Evolutionary conservation across 768 basidiomycete species (phyloP), one percentile per base, ranked within the genome.

Genomic region (Phylloporus arenicola): DNA sequence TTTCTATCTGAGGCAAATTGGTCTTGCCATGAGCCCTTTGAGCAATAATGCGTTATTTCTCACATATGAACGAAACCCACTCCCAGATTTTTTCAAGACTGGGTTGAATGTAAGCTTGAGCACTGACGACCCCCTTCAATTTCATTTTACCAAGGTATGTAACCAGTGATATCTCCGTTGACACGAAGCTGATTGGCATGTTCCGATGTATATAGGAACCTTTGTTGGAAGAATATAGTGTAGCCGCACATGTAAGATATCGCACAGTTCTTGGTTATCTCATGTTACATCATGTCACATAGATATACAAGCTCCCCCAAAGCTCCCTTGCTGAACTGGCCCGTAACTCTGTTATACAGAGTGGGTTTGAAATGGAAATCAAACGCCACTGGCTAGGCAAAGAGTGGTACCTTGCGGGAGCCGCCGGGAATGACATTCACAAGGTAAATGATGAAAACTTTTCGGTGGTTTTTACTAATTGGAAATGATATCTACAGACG

Each of bases 11-110:
- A 94, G 92, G 70, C 96, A 98, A 72, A 97, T 98, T 55, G 95
- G 96, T 27, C 80, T 99, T 16, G 96, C 96, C 2, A 99, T 99
- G 96, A 93, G 91, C 62, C 96, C 96, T 3, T 70, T 99, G 41
- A 96, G 92, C 69, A 99, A 99, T 66, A 99, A 99, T 57, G 93
- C 96, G 1, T 73, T 99, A 33, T 99, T 99, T 75, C 74, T 99
- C 63, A 86, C 90, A 3, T 98, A 97, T 60, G 96, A 99, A 71
- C 77, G 96, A 38, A 99, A 99, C 63, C 96, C 96, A 0, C 79
- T 99, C 34, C 93, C 92, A 5, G 92, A 95, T 61, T 99, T 95
- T 71, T 98, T 98, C 80, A 86, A 91, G 67, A 85, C 86, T 0
- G 96, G 96, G 19, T 73, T 99, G 57, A 98, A 98, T 65, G 92